Conservation (phyloP, 352 stramenopile species). For the Phytophthora crassamura region DNA sequence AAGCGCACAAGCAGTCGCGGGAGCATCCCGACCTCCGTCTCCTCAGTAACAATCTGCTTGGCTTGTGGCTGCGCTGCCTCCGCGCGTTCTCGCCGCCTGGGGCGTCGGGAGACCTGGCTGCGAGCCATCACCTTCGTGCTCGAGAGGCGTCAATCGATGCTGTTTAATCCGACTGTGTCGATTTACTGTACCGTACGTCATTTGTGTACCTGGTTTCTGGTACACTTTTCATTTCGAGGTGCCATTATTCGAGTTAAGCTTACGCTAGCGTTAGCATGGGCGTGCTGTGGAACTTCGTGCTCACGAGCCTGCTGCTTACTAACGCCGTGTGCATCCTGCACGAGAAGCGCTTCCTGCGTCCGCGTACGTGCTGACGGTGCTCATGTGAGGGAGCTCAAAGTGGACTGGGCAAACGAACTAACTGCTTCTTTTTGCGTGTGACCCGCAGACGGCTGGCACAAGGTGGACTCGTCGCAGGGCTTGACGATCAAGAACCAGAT, state of each 20-base stretch:
- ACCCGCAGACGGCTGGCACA: conserved; percentile 81
- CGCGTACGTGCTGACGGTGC: conserved; percentile 52
- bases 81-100: conserved; percentile 15
- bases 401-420: background rate
- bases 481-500: conserved; percentile 91
- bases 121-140: conserved; percentile 34
- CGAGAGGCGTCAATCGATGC: conserved; percentile 16
- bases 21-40: conserved; percentile 31
- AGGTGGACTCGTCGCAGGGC: conserved; percentile 79
- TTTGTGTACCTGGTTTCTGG: background rate
- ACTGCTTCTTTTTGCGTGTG: background rate
- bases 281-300: conserved; percentile 90
- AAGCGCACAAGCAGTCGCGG: conserved; percentile 45
- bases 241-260: conserved; percentile 8
- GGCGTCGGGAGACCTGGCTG: conserved; percentile 23
- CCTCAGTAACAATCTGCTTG: conserved; percentile 4
- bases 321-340: conserved; percentile 90
- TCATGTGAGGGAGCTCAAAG: too few relatives aligned
- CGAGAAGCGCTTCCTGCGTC: conserved; percentile 88
- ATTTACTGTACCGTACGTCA: background rate
- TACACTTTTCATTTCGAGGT: conserved; percentile 9
- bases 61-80: conserved; percentile 8
- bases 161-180: conserved; percentile 11
- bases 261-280: conserved; percentile 50
- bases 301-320: conserved; percentile 85